phyloP scores from a whole-genome alignment of 495 filamentous ascomycete species.

The Neurospora sp. region DNA sequence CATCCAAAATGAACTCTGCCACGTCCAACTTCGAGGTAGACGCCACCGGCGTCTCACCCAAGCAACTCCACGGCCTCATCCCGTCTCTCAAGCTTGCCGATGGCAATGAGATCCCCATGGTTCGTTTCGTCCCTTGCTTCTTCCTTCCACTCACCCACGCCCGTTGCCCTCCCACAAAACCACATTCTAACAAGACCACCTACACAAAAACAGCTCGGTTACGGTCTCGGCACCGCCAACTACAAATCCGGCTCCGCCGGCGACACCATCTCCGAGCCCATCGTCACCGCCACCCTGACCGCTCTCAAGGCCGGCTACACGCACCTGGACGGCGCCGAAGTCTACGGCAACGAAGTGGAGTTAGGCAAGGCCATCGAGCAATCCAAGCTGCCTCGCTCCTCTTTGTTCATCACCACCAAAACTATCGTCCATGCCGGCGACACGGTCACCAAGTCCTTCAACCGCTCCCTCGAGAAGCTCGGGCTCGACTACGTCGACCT shows the following conservation, averaged over 20 bases:
- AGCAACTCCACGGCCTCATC: slow-evolving; percentile 23
- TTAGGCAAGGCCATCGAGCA: slow-evolving; percentile 65
- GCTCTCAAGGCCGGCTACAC: slow-evolving; percentile 62
- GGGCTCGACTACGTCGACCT: slow-evolving; percentile 74
- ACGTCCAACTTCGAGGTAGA: slow-evolving; percentile 19
- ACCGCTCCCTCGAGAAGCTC: slow-evolving; percentile 61
- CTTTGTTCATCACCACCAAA: slow-evolving; percentile 74
- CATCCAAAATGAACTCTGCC: slow-evolving; percentile 25
- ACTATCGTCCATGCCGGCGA: slow-evolving; percentile 41
- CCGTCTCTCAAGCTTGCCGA: slow-evolving; percentile 56
- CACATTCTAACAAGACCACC: background rate
- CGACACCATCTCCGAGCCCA: slow-evolving; percentile 28
- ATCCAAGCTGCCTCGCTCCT: slow-evolving; percentile 50
- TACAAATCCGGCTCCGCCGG: slow-evolving; percentile 29
- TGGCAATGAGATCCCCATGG: slow-evolving; percentile 62
- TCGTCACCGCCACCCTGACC: slow-evolving; percentile 51
- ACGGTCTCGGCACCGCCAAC: slow-evolving; percentile 49
- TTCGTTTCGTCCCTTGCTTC: slow-evolving; percentile 23
- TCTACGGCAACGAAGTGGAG: slow-evolving; percentile 71
- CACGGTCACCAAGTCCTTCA: slow-evolving; percentile 57
- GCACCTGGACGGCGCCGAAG: slow-evolving; percentile 76
- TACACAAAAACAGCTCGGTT: slow-evolving; percentile 47
- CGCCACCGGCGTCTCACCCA: slow-evolving; percentile 17
- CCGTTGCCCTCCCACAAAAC: background rate
- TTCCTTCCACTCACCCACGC: background rate